Conservation (phyloP, 1,284 basidiomycete species). For the Sporisorium exsertum region DNA sequence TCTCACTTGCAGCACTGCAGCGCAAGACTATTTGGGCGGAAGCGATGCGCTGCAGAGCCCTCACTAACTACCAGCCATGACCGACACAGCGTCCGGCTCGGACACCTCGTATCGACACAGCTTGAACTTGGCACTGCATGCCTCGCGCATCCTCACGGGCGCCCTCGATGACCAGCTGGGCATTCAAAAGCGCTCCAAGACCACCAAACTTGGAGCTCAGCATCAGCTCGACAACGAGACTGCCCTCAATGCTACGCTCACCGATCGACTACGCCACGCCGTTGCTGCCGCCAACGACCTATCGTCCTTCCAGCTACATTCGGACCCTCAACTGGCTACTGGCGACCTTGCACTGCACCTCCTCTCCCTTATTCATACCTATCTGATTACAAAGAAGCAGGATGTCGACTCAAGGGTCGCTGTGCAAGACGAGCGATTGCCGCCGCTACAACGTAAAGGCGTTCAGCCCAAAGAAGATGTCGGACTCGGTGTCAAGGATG, state of each 20-base stretch:
- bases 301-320: constrained; percentile 12
- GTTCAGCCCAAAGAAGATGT: constrained; percentile 43
- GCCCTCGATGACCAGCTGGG: constrained; percentile 38
- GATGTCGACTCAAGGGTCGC: constrained; percentile 27
- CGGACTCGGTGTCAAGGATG: constrained; percentile 43
- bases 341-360: constrained; percentile 39
- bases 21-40: not conserved
- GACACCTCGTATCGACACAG: constrained; percentile 37
- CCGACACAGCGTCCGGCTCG: constrained; percentile 21
- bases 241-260: constrained; percentile 27
- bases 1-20: not conserved
- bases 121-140: constrained; percentile 31
- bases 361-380: constrained; percentile 25
- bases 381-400: constrained; percentile 27
- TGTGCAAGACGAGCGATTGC: constrained; percentile 10
- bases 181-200: constrained; percentile 28
- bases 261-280: constrained; percentile 13
- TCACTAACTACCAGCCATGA: constrained; percentile 12
- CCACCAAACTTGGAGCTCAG: constrained; percentile 29
- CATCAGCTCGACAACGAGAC: constrained; percentile 20
- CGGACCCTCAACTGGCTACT: constrained; percentile 25
- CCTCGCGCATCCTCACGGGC: constrained; percentile 37
- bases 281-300: constrained; percentile 20
- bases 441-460: constrained; percentile 18
- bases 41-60: constrained; percentile 7